Conservation (phyloP, 108 stramenopile species). For the Cyclotella choctawhatcheeana region DNA sequence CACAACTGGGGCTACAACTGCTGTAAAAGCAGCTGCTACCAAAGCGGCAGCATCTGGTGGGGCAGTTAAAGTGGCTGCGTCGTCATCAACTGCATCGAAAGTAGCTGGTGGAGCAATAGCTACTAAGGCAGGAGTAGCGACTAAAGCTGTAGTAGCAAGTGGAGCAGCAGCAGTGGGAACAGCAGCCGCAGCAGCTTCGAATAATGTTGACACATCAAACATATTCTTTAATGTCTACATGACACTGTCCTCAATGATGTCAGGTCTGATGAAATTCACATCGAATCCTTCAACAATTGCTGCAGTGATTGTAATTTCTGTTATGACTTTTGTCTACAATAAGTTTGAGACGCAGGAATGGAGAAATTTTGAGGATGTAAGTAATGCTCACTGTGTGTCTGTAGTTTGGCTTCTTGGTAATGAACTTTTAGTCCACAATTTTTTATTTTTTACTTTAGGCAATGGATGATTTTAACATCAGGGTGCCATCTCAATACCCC, state of each 20-base stretch:
- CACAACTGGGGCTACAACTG: neutral
- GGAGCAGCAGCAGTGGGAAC: neutral
- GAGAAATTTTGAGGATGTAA: constrained; percentile 6
- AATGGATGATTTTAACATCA: constrained; percentile 10
- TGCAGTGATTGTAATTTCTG: constrained; percentile 5
- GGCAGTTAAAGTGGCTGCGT: neutral
- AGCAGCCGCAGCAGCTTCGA: neutral
- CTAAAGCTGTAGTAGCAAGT: neutral
- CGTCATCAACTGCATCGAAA: neutral
- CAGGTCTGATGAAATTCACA: constrained; percentile 7
- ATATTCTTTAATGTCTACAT: constrained; percentile 13
- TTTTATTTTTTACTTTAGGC: neutral
- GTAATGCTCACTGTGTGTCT: neutral
- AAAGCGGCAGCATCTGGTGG: neutral
- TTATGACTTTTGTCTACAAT: constrained; percentile 7
- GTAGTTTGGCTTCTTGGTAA: too few relatives aligned
- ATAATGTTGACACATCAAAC: constrained; percentile 4
- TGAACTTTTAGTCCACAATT: neutral
- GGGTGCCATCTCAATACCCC: neutral
- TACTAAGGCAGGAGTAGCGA: neutral
- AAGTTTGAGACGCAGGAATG: constrained; percentile 6
- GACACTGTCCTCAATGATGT: constrained; percentile 6
- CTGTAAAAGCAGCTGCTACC: neutral
- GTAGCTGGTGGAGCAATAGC: constrained; percentile 1
- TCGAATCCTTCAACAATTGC: constrained; percentile 11